Evolutionary conservation across 2,329 filamentous ascomycete genomes (phyloP), one percentile per base, ranked within the genome.

Genomic region (Aspergillus sp.): DNA sequence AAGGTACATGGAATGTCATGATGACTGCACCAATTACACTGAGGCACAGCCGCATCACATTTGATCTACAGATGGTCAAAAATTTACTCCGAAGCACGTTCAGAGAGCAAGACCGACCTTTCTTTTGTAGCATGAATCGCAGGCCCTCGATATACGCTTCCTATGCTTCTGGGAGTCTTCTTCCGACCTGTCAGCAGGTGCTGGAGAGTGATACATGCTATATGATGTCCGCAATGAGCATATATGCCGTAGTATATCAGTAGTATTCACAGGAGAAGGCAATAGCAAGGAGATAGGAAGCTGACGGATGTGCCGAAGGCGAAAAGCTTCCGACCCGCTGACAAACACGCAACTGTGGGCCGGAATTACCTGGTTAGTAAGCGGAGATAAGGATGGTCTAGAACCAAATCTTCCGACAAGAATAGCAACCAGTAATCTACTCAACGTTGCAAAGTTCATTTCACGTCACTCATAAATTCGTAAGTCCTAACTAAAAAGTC

Each of bases 21-120:
- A 67, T 83, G 80, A 53, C 72, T 75, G 65, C 81, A 84, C 81
- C 81, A 84, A 67, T 84, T 80, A 70, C 81, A 84, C 52, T 76
- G 72, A 3, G 79, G 77, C 9, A 73, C 61, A 15, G 73, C 73
- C 2, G 73, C 74, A 65, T 82, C 81, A 63, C 82, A 84, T 74
- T 83, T 82, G 61, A 84, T 84, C 80, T 82, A 45, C 13, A 49
- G 12, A 23, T 10, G 2, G 10, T 45, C 32, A 39, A 12, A 55
- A 23, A 32, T 10, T 13, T 17, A 36, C 32, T 36, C 32, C 2
- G 10, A 38, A 49, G 32, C 17, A 47, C n/a, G 17, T 4, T 13
- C 30, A 47, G 21, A 19, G 17, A 48, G 38, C 38, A 17, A 55
- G 6, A 36, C 53, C 39, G 49, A 80, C 81, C 79, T 83, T 84